Conservation (phyloP, 257 asterid species). For the Mentha longifolia region DNA sequence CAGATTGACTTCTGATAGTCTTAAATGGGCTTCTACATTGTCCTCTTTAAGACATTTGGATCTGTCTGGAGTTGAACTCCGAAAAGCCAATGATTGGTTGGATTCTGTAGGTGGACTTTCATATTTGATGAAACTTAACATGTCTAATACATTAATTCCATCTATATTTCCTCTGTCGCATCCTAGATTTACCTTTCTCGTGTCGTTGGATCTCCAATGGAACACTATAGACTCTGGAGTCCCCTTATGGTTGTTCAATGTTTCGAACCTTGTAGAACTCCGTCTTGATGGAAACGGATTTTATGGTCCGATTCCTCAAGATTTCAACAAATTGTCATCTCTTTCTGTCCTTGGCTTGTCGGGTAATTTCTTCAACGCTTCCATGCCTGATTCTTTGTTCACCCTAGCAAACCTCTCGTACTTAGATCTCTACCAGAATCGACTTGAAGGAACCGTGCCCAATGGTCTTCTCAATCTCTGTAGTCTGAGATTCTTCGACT, state of each 20-base stretch:
- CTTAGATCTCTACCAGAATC: constrained; percentile 33
- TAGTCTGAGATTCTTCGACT: constrained; percentile 32
- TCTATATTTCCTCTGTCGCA: constrained; percentile 22
- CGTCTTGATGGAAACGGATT: constrained; percentile 38
- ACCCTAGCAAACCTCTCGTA: constrained; percentile 23
- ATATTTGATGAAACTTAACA: constrained; percentile 22
- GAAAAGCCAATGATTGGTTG: constrained; percentile 35
- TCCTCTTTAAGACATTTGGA: constrained; percentile 29
- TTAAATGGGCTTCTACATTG: constrained; percentile 25
- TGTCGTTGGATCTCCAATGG: constrained; percentile 34
- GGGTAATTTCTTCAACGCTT: constrained; percentile 28
- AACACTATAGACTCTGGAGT: constrained; percentile 29
- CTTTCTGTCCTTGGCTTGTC: constrained; percentile 26
- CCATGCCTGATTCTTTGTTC: constrained; percentile 32
- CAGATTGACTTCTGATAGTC: constrained; percentile 14
- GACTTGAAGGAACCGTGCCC: constrained; percentile 13
- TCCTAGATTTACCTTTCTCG: constrained; percentile 24
- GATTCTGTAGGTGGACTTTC: constrained; percentile 30
- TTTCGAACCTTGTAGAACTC: constrained; percentile 27
- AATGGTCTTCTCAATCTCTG: constrained; percentile 24
- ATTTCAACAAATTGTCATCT: constrained; percentile 3
- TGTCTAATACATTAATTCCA: constrained; percentile 27
- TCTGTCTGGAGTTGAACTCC: constrained; percentile 15
- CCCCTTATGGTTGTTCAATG: constrained; percentile 31
- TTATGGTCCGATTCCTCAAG: constrained; percentile 24